These are phyloP conservation scores for Tephrocybe rancida DNA, from an alignment of 768 basidiomycete genomes.

Conservation along the genomic window DNA sequence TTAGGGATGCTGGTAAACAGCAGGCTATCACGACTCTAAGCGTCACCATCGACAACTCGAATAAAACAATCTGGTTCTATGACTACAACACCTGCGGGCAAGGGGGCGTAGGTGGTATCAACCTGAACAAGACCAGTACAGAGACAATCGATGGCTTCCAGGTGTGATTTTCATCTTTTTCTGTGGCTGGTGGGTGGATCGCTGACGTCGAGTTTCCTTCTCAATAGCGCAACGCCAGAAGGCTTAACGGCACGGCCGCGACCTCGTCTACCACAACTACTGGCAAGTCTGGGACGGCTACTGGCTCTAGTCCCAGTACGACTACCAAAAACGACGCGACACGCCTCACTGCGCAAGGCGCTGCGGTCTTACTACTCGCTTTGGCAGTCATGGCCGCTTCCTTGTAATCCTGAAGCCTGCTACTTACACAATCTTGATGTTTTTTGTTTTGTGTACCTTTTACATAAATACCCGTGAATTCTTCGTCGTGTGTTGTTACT, in stretches of 20 bases:
- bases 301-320: slow-evolving; percentile 8
- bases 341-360: neutral
- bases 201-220: neutral
- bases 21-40: slow-evolving; percentile 45
- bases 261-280: slow-evolving; percentile 6
- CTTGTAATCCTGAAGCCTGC: neutral
- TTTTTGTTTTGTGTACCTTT: too few relatives aligned
- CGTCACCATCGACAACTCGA: slow-evolving; percentile 46
- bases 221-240: slow-evolving; percentile 53
- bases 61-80: slow-evolving; percentile 60
- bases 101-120: slow-evolving; percentile 67
- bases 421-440: neutral
- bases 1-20: slow-evolving; percentile 50
- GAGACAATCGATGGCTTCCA: slow-evolving; percentile 47
- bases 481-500: too few relatives aligned
- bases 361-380: neutral
- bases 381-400: neutral
- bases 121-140: slow-evolving; percentile 47
- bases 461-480: too few relatives aligned
- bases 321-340: slow-evolving; percentile 9
- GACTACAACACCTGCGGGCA: slow-evolving; percentile 54
- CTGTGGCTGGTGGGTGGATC: neutral
- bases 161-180: slow-evolving; percentile 23
- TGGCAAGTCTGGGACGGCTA: slow-evolving; percentile 7
- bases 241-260: slow-evolving; percentile 52